Evolutionary conservation across 1,139 yeast genomes (phyloP).

Genomic region (Candida albicans): DNA sequence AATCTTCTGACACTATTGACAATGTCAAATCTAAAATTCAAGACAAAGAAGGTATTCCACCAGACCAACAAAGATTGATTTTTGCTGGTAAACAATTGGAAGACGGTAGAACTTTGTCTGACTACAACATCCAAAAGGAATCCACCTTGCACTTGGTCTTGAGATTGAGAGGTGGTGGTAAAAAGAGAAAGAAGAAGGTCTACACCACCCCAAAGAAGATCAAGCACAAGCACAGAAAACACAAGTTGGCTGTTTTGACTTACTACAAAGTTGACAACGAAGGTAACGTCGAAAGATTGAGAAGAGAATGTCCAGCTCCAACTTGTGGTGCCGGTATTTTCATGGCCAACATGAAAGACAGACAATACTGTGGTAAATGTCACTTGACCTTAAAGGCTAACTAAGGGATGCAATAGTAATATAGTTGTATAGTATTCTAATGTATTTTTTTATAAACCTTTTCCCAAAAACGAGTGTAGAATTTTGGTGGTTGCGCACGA

Average conservation of each 20-base stretch:
- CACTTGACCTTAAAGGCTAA: conserved; percentile 84
- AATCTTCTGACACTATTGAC: conserved; percentile 98
- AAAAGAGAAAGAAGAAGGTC: conserved; percentile 99
- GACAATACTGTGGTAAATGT: conserved; percentile 99
- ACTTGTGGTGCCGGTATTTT: conserved; percentile 99
- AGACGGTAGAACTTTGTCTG: conserved; percentile 98
- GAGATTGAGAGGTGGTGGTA: conserved; percentile 99
- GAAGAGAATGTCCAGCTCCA: conserved; percentile 95
- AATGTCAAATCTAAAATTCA: conserved; percentile 99
- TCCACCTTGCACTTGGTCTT: conserved; percentile 96
- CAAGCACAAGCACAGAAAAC: conserved; percentile 99
- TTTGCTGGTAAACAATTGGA: conserved; percentile 99
- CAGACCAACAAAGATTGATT: conserved; percentile 99
- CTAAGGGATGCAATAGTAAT: conserved; percentile 26
- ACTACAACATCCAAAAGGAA: conserved; percentile 99
- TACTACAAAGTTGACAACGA: conserved; percentile 99
- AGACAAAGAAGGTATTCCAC: conserved; percentile 99
- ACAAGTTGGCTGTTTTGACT: conserved; percentile 98
- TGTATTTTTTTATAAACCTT: conserved; percentile 1
- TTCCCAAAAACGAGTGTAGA: too few relatives aligned
- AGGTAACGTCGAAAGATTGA: conserved; percentile 97
- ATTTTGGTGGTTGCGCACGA: too few relatives aligned
- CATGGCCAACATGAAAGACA: conserved; percentile 99
- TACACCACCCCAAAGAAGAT: conserved; percentile 99
- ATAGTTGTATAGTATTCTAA: background rate